Evolutionary conservation across 148 eudicot species (phyloP), one percentile per base, ranked within the genome.

Genomic region (Mesembryanthemum crystallinum): DNA sequence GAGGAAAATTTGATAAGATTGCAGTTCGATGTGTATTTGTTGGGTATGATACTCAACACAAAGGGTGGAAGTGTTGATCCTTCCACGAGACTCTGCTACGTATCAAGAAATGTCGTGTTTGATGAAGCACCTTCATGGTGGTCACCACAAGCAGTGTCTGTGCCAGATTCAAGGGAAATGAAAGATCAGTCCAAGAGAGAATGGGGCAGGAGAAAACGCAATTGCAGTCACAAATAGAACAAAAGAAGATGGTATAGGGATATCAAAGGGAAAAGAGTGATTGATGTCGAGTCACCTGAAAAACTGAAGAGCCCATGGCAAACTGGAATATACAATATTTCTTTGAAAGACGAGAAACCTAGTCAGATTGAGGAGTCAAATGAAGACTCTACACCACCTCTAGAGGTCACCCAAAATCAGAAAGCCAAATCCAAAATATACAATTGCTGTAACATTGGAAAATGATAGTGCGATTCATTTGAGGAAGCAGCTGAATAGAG

Each of bases 81-180:
- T 35, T 6, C 39, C 39, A 35, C 6, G 39, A 6, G 39, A 35
- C 61, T 69, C 45, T 74, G 57, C 18, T 32, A 74, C 15, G 29
- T 33, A 3, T 62, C 70, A 15, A 17, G 43, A 47, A 73, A 73
- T 35, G 35, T 73, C 67, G 52, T 73, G 47, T 73, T 73, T 39
- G 67, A 73, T 73, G 55, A 74, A 57, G 75, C 66, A 13, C 58
- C 66, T 21, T 32, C 75, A 5, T 58, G 49, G 66, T 75, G 62
- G 76, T 73, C 67, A 33, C 18, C 65, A 58, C 32, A 73, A 58
- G 23, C 2, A 2, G 60, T 45, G 18, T 18, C 33, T 25, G 7
- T 57, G 0, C 39, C 62, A 54, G 30, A 25, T 21, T 73, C 66
- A 59, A 51, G 30, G 21, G 71, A 64, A 29, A 29, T 75, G 28